phyloP scores from a whole-genome alignment of 2,329 filamentous ascomycete genomes.

The Triangularia setosa region DNA sequence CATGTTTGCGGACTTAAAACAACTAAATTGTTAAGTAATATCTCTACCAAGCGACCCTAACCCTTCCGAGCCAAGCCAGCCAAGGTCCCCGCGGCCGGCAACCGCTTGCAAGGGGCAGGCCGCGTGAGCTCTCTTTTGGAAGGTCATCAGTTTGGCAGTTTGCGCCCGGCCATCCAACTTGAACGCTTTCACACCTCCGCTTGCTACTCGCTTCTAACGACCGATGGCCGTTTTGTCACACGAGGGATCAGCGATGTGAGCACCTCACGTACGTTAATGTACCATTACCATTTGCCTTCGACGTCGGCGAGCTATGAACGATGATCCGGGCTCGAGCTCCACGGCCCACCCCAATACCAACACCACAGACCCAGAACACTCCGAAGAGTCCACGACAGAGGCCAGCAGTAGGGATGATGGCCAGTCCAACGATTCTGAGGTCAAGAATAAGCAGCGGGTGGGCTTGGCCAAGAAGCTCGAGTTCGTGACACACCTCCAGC shows the following conservation, averaged over 20 bases:
- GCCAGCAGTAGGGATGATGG: conserved; percentile 14
- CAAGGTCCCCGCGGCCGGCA: background rate
- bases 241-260: conserved; percentile 13
- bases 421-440: conserved; percentile 13
- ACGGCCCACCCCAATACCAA: conserved; percentile 30
- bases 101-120: background rate
- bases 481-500: conserved; percentile 58
- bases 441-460: conserved; percentile 28
- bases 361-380: background rate
- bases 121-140: background rate
- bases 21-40: background rate
- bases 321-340: conserved; percentile 42
- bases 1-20: background rate
- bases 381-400: conserved; percentile 9
- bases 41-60: background rate
- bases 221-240: background rate
- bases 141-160: background rate
- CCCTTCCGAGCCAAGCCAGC: background rate
- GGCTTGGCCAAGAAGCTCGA: conserved; percentile 53
- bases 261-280: background rate
- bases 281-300: background rate
- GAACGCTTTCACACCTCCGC: background rate
- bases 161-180: background rate
- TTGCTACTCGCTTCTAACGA: background rate
- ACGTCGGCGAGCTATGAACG: conserved; percentile 40